Conservation (phyloP, 306 rosid species). For the Quercus robur region DNA sequence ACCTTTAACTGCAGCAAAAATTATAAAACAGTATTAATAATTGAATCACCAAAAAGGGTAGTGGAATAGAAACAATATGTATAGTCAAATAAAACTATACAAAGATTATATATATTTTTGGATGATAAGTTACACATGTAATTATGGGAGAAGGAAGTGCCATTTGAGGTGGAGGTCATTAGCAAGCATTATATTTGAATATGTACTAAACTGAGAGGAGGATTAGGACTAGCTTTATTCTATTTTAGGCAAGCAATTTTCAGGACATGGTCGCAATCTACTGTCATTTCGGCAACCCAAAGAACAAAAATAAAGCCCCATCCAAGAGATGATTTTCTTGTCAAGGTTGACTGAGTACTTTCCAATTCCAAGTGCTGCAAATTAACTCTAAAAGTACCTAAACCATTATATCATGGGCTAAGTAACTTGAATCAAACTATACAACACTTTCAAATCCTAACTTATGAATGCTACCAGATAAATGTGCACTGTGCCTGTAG, state of each 20-base stretch:
- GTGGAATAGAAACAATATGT: too few species aligned
- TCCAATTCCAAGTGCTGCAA: neutral
- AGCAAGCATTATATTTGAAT: neutral
- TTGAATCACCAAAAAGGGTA: neutral
- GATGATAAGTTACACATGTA: too few species aligned
- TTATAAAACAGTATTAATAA: neutral
- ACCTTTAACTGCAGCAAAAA: conserved; percentile 27
- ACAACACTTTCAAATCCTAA: neutral
- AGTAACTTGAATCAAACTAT: neutral
- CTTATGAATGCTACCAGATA: too few species aligned
- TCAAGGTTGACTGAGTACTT: too few species aligned
- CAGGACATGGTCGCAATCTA: neutral
- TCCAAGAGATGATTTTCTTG: neutral
- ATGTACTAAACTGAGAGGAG: neutral
- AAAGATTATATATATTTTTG: neutral
- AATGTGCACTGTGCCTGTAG: too few species aligned
- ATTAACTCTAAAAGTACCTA: neutral
- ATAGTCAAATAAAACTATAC: neutral
- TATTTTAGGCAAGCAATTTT: neutral
- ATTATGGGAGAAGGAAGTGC: too few species aligned
- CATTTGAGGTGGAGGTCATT: too few species aligned
- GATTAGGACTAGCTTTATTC: neutral
- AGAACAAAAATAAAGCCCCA: neutral
- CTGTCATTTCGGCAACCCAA: neutral
- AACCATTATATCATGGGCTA: neutral